These are phyloP conservation scores for Neonectria neomacrospora DNA, from an alignment of 2,329 filamentous ascomycete species.

Conservation along the genomic window DNA sequence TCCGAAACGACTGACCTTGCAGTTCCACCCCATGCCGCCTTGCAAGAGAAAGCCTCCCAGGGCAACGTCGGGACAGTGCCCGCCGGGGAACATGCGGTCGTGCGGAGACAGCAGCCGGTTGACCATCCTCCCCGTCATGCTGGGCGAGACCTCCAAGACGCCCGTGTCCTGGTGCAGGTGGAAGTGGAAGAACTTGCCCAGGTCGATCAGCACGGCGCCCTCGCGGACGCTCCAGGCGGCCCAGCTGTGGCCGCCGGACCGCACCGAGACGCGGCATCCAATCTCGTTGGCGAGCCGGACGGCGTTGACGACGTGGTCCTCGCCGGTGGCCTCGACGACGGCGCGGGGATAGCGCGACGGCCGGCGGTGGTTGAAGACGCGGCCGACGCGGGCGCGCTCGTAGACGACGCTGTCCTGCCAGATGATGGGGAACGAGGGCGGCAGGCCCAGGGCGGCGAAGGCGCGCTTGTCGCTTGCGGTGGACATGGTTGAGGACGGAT, in stretches of 20 bases:
- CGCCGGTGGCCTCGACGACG: slow-evolving; percentile 53
- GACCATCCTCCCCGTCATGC: slow-evolving; percentile 57
- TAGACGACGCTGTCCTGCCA: slow-evolving; percentile 40
- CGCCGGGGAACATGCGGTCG: slow-evolving; percentile 62
- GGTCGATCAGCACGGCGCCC: slow-evolving; percentile 55
- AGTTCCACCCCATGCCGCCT: slow-evolving; percentile 70
- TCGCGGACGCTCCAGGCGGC: slow-evolving; percentile 61
- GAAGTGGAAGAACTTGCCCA: slow-evolving; percentile 48
- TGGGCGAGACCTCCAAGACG: slow-evolving; percentile 57
- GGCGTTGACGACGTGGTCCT: slow-evolving; percentile 51
- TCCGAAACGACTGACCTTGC: slow-evolving; percentile 53
- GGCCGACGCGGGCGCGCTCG: slow-evolving; percentile 45
- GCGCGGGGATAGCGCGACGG: slow-evolving; percentile 52
- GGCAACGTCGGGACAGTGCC: slow-evolving; percentile 67
- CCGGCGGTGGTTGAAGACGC: slow-evolving; percentile 58
- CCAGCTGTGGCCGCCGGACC: slow-evolving; percentile 62
- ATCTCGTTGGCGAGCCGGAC: slow-evolving; percentile 51
- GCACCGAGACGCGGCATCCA: slow-evolving; percentile 53
- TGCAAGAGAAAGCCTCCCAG: slow-evolving; percentile 67
- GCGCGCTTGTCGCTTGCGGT: slow-evolving; percentile 12
- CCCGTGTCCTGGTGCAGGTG: slow-evolving; percentile 51
- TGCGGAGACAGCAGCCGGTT: slow-evolving; percentile 52
- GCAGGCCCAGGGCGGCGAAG: slow-evolving; percentile 18
- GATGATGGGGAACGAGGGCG: slow-evolving; percentile 38
- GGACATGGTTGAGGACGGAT: background rate